Conservation (phyloP, 169 alveolate genomes). For the Plasmodium relictum region DNA sequence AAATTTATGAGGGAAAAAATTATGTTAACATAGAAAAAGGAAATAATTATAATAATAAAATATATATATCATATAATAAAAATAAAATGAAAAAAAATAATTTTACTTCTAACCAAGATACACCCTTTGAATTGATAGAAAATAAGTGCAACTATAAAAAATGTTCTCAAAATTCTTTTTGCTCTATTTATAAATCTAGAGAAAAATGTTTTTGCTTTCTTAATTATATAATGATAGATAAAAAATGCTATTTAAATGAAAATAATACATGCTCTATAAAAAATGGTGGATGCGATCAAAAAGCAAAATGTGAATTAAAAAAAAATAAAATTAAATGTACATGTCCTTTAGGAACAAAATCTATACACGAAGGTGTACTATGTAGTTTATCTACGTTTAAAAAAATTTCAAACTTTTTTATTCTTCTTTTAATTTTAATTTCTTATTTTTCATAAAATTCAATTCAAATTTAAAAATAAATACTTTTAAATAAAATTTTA, state of each 20-base stretch:
- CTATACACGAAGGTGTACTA: conserved; percentile 35
- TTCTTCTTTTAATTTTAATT: conserved; percentile 2
- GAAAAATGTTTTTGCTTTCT: conserved; percentile 66
- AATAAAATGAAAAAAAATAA: neutral
- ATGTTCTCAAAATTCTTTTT: conserved; percentile 31
- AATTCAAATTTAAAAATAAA: no score
- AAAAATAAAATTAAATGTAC: conserved; percentile 10
- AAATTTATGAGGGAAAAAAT: conserved; percentile 15
- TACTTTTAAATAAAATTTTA: no score
- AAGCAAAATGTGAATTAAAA: conserved; percentile 32
- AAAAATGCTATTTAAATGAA: conserved; percentile 18
- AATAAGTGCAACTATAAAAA: conserved; percentile 1
- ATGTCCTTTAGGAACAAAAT: conserved; percentile 24
- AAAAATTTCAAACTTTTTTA: conserved; percentile 8
- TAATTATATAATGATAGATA: neutral
- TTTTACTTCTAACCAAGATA: neutral
- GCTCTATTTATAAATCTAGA: conserved; percentile 7
- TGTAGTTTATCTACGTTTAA: conserved; percentile 13
- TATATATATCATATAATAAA: neutral
- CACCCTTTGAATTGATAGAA: neutral
- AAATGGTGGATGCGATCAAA: conserved; percentile 66
- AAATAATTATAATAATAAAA: neutral
- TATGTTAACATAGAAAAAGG: neutral
- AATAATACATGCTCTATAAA: conserved; percentile 22
- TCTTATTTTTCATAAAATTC: neutral